Evolutionary conservation across 2,329 filamentous ascomycete species (phyloP).

Genomic region (Exophiala xenobiotica): DNA sequence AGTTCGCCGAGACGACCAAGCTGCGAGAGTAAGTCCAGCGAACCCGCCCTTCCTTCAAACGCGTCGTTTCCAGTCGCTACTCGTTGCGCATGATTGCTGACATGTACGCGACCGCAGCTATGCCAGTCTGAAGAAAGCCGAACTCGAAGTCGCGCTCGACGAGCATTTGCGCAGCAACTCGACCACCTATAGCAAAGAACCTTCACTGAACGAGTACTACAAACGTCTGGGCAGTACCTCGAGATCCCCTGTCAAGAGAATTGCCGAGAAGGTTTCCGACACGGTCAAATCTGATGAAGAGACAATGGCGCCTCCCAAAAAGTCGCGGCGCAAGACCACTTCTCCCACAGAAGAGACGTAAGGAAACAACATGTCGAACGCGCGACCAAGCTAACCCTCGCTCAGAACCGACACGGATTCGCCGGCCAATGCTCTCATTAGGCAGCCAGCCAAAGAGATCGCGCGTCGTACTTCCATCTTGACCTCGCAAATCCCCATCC

Average conservation of each 20-base stretch:
- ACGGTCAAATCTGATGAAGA: slow-evolving; percentile 41
- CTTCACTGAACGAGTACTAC: slow-evolving; percentile 73
- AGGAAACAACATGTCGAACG: slow-evolving; percentile 27
- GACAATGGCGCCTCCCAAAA: slow-evolving; percentile 36
- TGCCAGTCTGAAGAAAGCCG: slow-evolving; percentile 25
- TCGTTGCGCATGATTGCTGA: slow-evolving; percentile 23
- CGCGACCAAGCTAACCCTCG: slow-evolving; percentile 28
- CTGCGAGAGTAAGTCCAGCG: slow-evolving; percentile 61
- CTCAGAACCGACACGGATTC: slow-evolving; percentile 25
- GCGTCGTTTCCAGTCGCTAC: slow-evolving; percentile 18
- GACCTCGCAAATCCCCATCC: slow-evolving; percentile 65
- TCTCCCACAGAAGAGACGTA: slow-evolving; percentile 37
- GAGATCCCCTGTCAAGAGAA: slow-evolving; percentile 61
- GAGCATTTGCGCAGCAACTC: slow-evolving; percentile 69
- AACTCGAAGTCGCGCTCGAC: slow-evolving; percentile 70
- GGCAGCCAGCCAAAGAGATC: slow-evolving; percentile 40
- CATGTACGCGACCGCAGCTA: slow-evolving; percentile 27
- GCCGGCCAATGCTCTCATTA: slow-evolving; percentile 21
- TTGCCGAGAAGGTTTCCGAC: slow-evolving; percentile 37
- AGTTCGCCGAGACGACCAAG: slow-evolving; percentile 62
- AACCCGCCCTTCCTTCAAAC: slow-evolving; percentile 3
- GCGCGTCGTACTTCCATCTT: slow-evolving; percentile 42
- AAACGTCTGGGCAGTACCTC: slow-evolving; percentile 58
- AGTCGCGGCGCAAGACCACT: slow-evolving; percentile 29
- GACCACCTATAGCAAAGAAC: slow-evolving; percentile 61